Percentiles rank a stretch among this genome's conserved stretches.
Evolutionary conservation across 768 basidiomycete species (phyloP).

Genomic region (Lentinula guzmanii): DNA sequence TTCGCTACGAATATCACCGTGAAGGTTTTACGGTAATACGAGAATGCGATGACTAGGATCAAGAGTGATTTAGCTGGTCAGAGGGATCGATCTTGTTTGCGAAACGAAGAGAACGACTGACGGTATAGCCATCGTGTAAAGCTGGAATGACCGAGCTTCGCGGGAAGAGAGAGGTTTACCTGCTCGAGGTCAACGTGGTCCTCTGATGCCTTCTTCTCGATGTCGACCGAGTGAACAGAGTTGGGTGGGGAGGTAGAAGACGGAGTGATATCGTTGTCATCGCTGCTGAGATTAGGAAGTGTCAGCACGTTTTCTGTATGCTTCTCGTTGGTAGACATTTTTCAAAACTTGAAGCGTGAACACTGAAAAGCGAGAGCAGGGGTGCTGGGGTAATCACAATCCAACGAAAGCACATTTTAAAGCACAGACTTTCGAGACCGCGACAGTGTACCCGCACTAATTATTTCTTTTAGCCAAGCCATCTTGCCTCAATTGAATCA

Average conservation of each 20-base stretch:
- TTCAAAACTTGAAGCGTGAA: too few species aligned
- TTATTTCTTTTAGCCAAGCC: too few species aligned
- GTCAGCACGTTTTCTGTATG: background rate
- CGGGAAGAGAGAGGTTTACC: constrained; percentile 7
- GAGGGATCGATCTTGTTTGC: too few species aligned
- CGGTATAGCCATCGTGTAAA: constrained; percentile 14
- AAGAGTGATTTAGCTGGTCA: background rate
- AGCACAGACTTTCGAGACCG: too few species aligned
- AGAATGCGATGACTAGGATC: constrained; percentile 13
- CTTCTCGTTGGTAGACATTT: too few species aligned
- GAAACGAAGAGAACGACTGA: background rate
- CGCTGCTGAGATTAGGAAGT: background rate
- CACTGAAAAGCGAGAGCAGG: too few species aligned
- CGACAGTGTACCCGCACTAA: too few species aligned
- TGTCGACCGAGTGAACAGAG: background rate
- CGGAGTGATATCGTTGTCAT: background rate
- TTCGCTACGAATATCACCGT: constrained; percentile 46
- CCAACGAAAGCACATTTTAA: too few species aligned
- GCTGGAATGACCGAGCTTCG: constrained; percentile 11
- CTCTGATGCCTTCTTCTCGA: background rate
- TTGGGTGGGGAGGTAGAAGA: background rate
- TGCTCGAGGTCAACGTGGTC: background rate
- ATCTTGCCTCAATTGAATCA: too few species aligned
- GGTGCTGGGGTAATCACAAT: too few species aligned
- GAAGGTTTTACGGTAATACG: constrained; percentile 48